Percentiles rank a stretch among this genome's conserved stretches.
These are phyloP conservation scores for Suhomyces prunicola DNA, from an alignment of 805 yeast species.

Conservation along the genomic window DNA sequence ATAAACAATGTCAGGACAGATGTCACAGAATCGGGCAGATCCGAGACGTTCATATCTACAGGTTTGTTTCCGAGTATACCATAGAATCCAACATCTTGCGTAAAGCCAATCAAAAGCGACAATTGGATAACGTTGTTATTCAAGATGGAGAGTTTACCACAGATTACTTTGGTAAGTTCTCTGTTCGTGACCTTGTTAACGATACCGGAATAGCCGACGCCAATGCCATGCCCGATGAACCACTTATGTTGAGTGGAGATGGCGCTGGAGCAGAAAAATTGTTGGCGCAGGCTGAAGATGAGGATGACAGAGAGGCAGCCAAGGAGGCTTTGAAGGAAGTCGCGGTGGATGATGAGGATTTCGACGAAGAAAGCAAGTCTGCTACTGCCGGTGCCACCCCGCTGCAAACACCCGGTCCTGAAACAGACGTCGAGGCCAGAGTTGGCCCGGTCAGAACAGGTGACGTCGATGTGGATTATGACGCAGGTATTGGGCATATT, in stretches of 20 bases:
- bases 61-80: slow-evolving; percentile 94
- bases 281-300: slow-evolving; percentile 93
- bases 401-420: slow-evolving; percentile 28
- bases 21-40: slow-evolving; percentile 99
- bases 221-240: slow-evolving; percentile 34
- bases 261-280: slow-evolving; percentile 49
- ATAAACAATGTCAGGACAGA: slow-evolving; percentile 97
- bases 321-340: slow-evolving; percentile 83
- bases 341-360: slow-evolving; percentile 82
- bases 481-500: slow-evolving; percentile 72
- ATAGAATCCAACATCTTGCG: slow-evolving; percentile 92
- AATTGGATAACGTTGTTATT: slow-evolving; percentile 89
- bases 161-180: slow-evolving; percentile 84
- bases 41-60: slow-evolving; percentile 93
- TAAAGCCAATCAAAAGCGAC: slow-evolving; percentile 92
- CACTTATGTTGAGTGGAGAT: slow-evolving; percentile 32
- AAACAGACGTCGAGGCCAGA: not conserved
- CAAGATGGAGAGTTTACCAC: slow-evolving; percentile 99
- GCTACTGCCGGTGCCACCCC: slow-evolving; percentile 25
- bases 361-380: slow-evolving; percentile 47
- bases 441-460: slow-evolving; percentile 12
- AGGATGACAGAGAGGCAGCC: slow-evolving; percentile 86
- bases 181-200: slow-evolving; percentile 82
- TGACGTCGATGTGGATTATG: slow-evolving; percentile 43
- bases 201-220: slow-evolving; percentile 40